Evolutionary conservation across 306 rosid species (phyloP), one percentile per base, ranked within the genome.

Genomic region (Glycyrrhiza uralensis): DNA sequence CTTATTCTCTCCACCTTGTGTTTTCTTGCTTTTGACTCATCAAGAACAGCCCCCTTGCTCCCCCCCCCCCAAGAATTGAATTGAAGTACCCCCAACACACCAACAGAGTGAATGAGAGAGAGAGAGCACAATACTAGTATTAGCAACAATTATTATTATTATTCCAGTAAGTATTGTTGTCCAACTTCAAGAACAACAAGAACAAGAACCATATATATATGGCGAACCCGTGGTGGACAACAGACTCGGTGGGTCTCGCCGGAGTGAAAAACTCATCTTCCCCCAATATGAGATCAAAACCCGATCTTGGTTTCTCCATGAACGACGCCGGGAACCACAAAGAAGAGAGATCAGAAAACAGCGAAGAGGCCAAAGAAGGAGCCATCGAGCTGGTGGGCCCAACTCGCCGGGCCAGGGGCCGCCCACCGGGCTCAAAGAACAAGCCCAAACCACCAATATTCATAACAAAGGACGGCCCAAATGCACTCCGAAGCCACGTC

Each of bases 191-290:
- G n/a, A n/a, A n/a, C n/a, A n/a, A n/a, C n/a, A n/a, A n/a, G n/a
- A n/a, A n/a, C n/a, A n/a, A n/a, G n/a, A n/a, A n/a, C n/a, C n/a
- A n/a, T n/a, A n/a, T n/a, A n/a, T n/a, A n/a, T n/a, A n/a, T 89
- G 96, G 81, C 94, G 20, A 86, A 84, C 42, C 90, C 82, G 4
- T 88, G 94, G 94, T 88, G 94, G 94, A 80, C 79, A 2, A 80
- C 79, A 2, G 87, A 75, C 8, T 80, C 83, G 10, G 72, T 82
- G 76, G 87, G 89, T 36, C 79, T 85, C 15, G 46, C 87, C 10
- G 93, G 84, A 26, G 77, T 74, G 7, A 85, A 35, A 1, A 35
- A 74, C 22, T 36, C 41, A 18, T 63, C 81, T 8, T 77, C 89
- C 2, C 68, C 81, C 1, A n/a, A n/a, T n/a, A 61, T 84, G 69